Percentiles rank a stretch among this genome's conserved stretches.
phyloP scores from a whole-genome alignment of 331 rosid species.

The Erythrophleum ivorense region DNA sequence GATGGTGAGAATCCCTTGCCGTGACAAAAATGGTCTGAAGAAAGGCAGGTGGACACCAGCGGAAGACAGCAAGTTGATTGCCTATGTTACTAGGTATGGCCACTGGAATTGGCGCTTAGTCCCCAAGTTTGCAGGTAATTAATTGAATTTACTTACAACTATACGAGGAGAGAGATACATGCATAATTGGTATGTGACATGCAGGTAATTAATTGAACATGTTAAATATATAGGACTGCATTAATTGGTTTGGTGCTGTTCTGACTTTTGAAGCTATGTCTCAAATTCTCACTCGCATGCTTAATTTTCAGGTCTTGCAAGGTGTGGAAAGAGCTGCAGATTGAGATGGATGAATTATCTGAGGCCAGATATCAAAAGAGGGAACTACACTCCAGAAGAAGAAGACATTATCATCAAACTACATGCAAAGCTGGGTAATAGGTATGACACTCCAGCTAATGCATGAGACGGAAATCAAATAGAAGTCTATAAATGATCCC shows the following conservation, averaged over 20 bases:
- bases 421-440: slow-evolving; percentile 60
- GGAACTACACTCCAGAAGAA: slow-evolving; percentile 61
- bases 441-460: slow-evolving; percentile 37
- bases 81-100: slow-evolving; percentile 69
- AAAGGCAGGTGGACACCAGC: slow-evolving; percentile 80
- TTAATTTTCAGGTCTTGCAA: slow-evolving; percentile 52
- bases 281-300: background rate
- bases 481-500: too few species aligned
- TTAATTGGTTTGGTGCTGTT: too few species aligned
- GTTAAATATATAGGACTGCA: background rate
- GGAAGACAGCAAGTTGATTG: slow-evolving; percentile 66
- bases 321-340: slow-evolving; percentile 82
- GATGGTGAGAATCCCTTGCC: slow-evolving; percentile 59
- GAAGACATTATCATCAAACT: slow-evolving; percentile 60
- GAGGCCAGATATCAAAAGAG: slow-evolving; percentile 70
- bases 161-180: too few species aligned
- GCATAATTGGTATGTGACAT: too few species aligned
- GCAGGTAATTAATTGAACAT: too few species aligned
- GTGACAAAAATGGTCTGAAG: slow-evolving; percentile 57
- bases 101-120: slow-evolving; percentile 87
- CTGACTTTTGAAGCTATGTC: background rate
- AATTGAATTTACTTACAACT: too few species aligned
- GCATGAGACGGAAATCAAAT: background rate
- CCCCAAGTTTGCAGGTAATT: slow-evolving; percentile 73
- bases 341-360: slow-evolving; percentile 73